Conservation (phyloP, 2,329 filamentous ascomycete genomes). For the Drechslerella coelobrocha region DNA sequence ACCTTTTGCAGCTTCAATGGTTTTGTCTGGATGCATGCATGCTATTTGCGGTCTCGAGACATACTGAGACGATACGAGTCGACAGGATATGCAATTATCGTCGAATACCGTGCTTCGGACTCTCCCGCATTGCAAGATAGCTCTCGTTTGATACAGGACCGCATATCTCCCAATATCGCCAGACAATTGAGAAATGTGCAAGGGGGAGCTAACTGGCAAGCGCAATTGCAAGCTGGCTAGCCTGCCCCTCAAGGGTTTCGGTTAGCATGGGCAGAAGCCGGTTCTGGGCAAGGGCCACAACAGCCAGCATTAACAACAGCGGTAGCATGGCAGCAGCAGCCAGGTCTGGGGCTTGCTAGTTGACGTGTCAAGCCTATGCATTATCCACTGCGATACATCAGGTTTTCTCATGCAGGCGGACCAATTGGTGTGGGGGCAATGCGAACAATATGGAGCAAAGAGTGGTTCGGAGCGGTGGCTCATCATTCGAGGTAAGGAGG, state of each 20-base stretch:
- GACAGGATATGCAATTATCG: too few species aligned
- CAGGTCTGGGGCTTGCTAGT: slow-evolving; percentile 40
- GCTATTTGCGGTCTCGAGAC: too few species aligned
- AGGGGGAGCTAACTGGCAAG: neutral
- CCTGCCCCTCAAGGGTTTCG: neutral
- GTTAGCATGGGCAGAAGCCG: slow-evolving; percentile 7
- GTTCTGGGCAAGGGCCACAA: neutral
- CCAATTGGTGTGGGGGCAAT: slow-evolving; percentile 38
- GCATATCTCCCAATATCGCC: neutral
- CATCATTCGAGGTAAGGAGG: neutral
- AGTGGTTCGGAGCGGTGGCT: neutral
- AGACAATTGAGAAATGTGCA: neutral
- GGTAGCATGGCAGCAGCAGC: slow-evolving; percentile 3
- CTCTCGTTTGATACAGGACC: neutral
- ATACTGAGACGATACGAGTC: too few species aligned
- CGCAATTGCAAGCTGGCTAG: neutral
- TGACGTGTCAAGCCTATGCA: slow-evolving; percentile 51
- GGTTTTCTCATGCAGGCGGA: slow-evolving; percentile 35
- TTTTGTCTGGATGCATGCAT: too few species aligned
- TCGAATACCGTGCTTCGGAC: too few species aligned
- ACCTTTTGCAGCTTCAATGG: too few species aligned
- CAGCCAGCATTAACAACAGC: too few species aligned
- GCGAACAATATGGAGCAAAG: too few species aligned
- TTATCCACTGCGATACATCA: slow-evolving; percentile 42
- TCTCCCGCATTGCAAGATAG: too few species aligned